A percentile compares a stretch with the other conserved stretches of the same genome.
Evolutionary conservation across 2,329 filamentous ascomycete species (phyloP).

Genomic region (Pezicula neosporulosa): DNA sequence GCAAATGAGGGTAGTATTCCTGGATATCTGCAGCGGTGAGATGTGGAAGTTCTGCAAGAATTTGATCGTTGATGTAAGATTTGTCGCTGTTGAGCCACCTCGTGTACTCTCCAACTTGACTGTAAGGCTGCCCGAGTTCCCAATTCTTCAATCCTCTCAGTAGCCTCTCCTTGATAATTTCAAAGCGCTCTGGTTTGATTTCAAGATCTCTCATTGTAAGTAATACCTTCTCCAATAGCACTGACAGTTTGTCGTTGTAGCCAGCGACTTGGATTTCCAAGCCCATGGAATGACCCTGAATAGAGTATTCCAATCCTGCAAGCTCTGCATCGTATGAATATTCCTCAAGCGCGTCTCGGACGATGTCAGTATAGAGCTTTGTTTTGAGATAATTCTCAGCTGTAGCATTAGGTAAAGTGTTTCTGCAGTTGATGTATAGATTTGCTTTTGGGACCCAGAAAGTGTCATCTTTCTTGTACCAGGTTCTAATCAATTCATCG

Average conservation of each 20-base stretch:
- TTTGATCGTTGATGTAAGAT: constrained; percentile 75
- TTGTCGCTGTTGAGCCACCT: constrained; percentile 76
- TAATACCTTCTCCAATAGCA: constrained; percentile 86
- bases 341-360: constrained; percentile 84
- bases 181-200: constrained; percentile 82
- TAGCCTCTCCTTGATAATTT: constrained; percentile 84
- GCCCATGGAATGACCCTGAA: constrained; percentile 70
- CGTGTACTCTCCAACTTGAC: constrained; percentile 81
- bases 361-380: constrained; percentile 77
- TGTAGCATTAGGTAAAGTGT: constrained; percentile 73
- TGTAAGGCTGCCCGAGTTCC: constrained; percentile 84
- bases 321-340: constrained; percentile 96
- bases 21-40: constrained; percentile 73
- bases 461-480: constrained; percentile 98
- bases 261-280: constrained; percentile 78
- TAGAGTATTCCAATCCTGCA: constrained; percentile 79
- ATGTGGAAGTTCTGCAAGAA: constrained; percentile 70
- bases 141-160: constrained; percentile 78
- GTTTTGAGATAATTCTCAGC: constrained; percentile 76
- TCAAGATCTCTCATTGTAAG: constrained; percentile 80
- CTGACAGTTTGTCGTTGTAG: constrained; percentile 94
- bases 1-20: constrained; percentile 73
- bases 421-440: constrained; percentile 75
- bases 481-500: constrained; percentile 75
- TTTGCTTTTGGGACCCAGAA: constrained; percentile 98